Evolutionary conservation across 768 basidiomycete species (phyloP).

Genomic region (Lentinula aciculospora): DNA sequence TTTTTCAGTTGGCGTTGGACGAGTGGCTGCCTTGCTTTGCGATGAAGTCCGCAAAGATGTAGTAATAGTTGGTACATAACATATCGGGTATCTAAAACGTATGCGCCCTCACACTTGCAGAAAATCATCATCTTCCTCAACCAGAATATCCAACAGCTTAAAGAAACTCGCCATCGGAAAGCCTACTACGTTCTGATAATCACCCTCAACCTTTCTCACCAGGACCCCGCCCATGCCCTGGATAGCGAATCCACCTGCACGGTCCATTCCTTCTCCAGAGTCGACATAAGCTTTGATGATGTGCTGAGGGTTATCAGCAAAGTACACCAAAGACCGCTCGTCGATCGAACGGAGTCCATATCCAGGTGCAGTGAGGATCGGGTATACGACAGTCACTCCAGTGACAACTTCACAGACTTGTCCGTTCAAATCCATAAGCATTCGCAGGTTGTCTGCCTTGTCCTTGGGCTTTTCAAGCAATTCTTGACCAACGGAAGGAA

Average conservation of each 20-base stretch:
- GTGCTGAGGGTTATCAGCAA: conserved; percentile 54
- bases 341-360: conserved; percentile 75
- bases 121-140: conserved; percentile 76
- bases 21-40: conserved; percentile 43
- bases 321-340: conserved; percentile 76
- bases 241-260: conserved; percentile 92
- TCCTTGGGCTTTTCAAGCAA: conserved; percentile 84
- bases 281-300: conserved; percentile 77
- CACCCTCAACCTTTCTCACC: conserved; percentile 82
- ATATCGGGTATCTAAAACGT: not conserved
- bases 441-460: conserved; percentile 78
- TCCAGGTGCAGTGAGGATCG: conserved; percentile 70
- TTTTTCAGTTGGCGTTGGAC: conserved; percentile 41
- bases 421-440: conserved; percentile 86
- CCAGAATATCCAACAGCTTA: conserved; percentile 59
- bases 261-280: conserved; percentile 77
- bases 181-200: conserved; percentile 87
- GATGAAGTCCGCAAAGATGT: not conserved
- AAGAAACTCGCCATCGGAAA: conserved; percentile 89
- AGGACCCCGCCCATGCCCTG: conserved; percentile 87
- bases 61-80: not conserved
- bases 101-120: conserved; percentile 35
- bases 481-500: conserved; percentile 53
- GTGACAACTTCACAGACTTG: conserved; percentile 89
- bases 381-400: conserved; percentile 81